Evolutionary conservation across 257 asterid species (phyloP).

Genomic region (Solanum megistacrolobum): DNA sequence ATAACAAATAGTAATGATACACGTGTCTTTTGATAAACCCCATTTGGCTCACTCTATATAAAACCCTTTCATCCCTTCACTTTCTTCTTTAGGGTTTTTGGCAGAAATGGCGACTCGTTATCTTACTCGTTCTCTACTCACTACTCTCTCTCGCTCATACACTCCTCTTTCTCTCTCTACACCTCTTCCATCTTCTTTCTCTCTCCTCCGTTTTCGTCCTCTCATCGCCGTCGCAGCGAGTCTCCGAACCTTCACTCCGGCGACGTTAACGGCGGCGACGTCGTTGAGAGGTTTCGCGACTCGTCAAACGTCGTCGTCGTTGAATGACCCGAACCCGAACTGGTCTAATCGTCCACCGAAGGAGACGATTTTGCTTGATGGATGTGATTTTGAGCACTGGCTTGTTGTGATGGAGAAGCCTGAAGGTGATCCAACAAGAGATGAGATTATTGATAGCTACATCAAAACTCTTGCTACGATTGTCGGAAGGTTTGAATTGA

Average conservation of each 20-base stretch:
- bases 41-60: background rate
- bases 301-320: conserved; percentile 53
- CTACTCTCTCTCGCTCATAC: conserved; percentile 29
- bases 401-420: conserved; percentile 93
- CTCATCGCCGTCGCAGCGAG: conserved; percentile 28
- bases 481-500: conserved; percentile 56
- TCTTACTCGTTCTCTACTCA: conserved; percentile 39
- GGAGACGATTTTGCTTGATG: conserved; percentile 90
- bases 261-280: conserved; percentile 15
- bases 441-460: conserved; percentile 63
- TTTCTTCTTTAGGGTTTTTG: conserved; percentile 19
- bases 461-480: conserved; percentile 66
- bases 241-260: conserved; percentile 18
- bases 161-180: conserved; percentile 22
- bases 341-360: conserved; percentile 94
- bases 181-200: conserved; percentile 12
- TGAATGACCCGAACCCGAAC: conserved; percentile 82
- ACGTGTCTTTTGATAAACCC: background rate
- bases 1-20: background rate
- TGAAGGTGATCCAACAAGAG: conserved; percentile 61
- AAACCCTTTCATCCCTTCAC: conserved; percentile 11
- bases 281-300: conserved; percentile 46
- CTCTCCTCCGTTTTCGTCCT: conserved; percentile 58
- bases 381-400: conserved; percentile 98
- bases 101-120: conserved; percentile 56